These are phyloP conservation scores for Pichia sp. DNA, from an alignment of 1,139 yeast species.

Conservation along the genomic window DNA sequence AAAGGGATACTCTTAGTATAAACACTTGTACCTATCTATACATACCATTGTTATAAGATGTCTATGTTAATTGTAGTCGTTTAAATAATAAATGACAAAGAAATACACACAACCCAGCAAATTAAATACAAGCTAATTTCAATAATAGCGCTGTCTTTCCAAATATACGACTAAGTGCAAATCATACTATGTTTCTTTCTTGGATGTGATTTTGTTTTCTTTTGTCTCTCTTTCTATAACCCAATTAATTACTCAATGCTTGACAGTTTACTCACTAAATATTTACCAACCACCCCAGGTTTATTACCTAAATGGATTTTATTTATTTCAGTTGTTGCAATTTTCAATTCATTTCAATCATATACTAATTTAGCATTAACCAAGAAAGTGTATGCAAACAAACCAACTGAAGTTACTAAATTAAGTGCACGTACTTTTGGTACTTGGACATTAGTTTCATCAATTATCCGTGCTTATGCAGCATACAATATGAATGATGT, in stretches of 20 bases:
- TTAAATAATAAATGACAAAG: background rate
- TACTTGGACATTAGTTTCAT: conserved; percentile 90
- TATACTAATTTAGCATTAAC: conserved; percentile 67
- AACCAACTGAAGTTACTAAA: conserved; percentile 61
- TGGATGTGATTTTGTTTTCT: background rate
- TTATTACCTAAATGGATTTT: conserved; percentile 64
- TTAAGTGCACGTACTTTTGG: conserved; percentile 94
- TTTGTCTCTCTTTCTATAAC: background rate
- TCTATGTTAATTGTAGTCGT: background rate
- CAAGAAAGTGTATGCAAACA: conserved; percentile 65
- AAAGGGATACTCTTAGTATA: background rate
- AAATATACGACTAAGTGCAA: background rate
- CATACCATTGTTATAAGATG: background rate
- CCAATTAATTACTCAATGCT: conserved; percentile 1
- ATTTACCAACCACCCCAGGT: conserved; percentile 41
- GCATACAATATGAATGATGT: conserved; percentile 67
- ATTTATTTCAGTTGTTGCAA: conserved; percentile 77
- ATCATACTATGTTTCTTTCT: background rate
- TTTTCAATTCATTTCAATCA: conserved; percentile 88
- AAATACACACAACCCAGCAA: background rate
- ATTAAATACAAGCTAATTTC: background rate
- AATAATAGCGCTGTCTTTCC: background rate
- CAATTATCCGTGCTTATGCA: conserved; percentile 80
- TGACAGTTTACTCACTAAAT: conserved; percentile 9
- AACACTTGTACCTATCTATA: background rate